Evolutionary conservation across 176 grass and related monocot genomes (phyloP).

Genomic region (Hyparrhenia diplandra): DNA sequence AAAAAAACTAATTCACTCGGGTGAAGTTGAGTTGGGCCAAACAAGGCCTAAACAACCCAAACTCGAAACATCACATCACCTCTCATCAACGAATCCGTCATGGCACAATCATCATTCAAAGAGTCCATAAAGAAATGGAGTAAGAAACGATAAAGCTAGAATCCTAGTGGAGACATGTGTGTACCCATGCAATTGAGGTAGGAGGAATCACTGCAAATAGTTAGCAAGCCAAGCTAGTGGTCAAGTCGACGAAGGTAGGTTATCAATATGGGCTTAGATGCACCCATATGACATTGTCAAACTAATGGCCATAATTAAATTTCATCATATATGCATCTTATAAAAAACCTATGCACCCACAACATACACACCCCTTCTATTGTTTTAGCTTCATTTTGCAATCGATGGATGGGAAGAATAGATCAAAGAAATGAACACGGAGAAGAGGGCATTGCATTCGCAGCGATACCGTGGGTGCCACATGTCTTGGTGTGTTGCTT

Average conservation of each 20-base stretch:
- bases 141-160: background rate
- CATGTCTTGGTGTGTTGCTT: conserved; percentile 97
- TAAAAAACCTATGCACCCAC: too few relatives aligned
- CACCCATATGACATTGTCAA: background rate
- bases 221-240: background rate
- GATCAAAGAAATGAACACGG: too few relatives aligned
- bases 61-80: too few relatives aligned
- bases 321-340: background rate
- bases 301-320: background rate
- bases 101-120: too few relatives aligned
- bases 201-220: background rate
- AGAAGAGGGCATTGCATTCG: conserved; percentile 88
- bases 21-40: too few relatives aligned
- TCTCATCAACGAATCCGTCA: too few relatives aligned
- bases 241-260: too few relatives aligned
- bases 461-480: conserved; percentile 91
- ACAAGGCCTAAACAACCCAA: background rate
- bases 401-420: too few relatives aligned
- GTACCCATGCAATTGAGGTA: background rate
- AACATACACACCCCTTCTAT: too few relatives aligned
- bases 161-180: background rate
- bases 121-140: background rate
- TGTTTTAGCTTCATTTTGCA: too few relatives aligned
- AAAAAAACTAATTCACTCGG: too few relatives aligned
- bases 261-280: background rate